Evolutionary conservation across 176 grass and related monocot species (phyloP).

Genomic region (Triticum monococcum): DNA sequence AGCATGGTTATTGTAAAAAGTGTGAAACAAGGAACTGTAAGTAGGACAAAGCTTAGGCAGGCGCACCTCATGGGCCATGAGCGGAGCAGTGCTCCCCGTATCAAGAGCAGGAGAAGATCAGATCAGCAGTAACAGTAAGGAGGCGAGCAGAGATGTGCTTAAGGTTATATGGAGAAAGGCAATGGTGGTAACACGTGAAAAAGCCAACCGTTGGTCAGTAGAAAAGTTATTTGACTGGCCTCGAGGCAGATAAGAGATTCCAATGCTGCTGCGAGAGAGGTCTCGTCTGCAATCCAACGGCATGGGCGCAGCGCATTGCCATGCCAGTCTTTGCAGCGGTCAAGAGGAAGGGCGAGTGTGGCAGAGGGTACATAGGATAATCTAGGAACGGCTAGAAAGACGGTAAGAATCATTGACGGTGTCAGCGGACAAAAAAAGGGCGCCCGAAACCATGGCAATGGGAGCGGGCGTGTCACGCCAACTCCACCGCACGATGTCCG

Average conservation of each 20-base stretch:
- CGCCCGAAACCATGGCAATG: constrained; percentile 38
- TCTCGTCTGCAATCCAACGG: not conserved
- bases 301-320: not conserved
- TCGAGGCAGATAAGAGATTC: constrained; percentile 16
- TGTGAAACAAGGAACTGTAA: not conserved
- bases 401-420: constrained; percentile 54
- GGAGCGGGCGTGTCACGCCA: not conserved
- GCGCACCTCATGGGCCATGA: constrained; percentile 48
- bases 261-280: not conserved
- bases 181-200: constrained; percentile 21
- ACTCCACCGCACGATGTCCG: too few relatives aligned
- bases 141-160: not conserved
- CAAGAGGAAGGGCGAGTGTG: not conserved
- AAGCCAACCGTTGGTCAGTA: not conserved
- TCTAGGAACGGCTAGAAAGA: constrained; percentile 27
- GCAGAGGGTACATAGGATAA: constrained; percentile 8
- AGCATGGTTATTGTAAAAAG: not conserved
- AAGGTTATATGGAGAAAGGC: constrained; percentile 7
- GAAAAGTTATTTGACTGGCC: not conserved
- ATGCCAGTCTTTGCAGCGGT: not conserved
- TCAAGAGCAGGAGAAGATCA: not conserved
- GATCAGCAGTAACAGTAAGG: not conserved
- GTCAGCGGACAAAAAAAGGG: constrained; percentile 43
- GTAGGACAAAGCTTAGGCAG: not conserved
- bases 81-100: not conserved